Percentiles rank a stretch among this genome's conserved stretches.
Evolutionary conservation across 768 basidiomycete species (phyloP).

Genomic region (Naematelia aurantialba): DNA sequence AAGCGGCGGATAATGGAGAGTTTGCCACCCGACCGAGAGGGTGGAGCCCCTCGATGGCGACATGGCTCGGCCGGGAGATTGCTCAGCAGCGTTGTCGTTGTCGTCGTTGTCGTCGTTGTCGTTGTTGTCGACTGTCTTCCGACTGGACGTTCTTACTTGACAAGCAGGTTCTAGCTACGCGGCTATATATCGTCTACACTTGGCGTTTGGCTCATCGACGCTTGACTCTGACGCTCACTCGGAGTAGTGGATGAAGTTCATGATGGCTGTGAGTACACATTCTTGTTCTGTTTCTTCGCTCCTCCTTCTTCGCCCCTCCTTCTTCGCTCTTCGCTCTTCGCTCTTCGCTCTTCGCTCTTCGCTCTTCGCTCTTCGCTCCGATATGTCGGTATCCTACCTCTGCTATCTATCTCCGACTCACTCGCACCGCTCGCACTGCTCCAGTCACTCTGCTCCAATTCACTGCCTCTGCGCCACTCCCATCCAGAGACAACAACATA

Average conservation of each 20-base stretch:
- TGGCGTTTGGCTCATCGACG: background rate
- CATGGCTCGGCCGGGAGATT: conserved; percentile 4
- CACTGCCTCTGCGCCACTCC: no score
- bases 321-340: no score
- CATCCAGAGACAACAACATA: no score
- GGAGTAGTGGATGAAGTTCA: background rate
- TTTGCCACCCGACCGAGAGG: background rate
- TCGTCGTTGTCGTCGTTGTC: background rate
- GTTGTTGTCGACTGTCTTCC: background rate
- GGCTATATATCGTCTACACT: background rate
- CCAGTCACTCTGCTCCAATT: no score
- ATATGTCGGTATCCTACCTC: no score
- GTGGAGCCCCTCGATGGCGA: conserved; percentile 1
- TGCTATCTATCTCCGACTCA: no score
- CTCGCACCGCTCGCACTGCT: no score
- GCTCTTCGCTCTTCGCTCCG: no score
- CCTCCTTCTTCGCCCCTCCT: no score
- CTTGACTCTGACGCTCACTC: background rate
- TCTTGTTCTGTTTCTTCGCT: no score
- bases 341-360: no score
- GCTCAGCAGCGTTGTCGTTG: conserved; percentile 4
- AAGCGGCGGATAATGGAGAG: background rate
- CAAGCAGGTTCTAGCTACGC: background rate
- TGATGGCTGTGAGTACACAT: background rate
- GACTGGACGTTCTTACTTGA: background rate